Evolutionary conservation across 1,284 basidiomycete species (phyloP).

Genomic region (Ustilago sp.): DNA sequence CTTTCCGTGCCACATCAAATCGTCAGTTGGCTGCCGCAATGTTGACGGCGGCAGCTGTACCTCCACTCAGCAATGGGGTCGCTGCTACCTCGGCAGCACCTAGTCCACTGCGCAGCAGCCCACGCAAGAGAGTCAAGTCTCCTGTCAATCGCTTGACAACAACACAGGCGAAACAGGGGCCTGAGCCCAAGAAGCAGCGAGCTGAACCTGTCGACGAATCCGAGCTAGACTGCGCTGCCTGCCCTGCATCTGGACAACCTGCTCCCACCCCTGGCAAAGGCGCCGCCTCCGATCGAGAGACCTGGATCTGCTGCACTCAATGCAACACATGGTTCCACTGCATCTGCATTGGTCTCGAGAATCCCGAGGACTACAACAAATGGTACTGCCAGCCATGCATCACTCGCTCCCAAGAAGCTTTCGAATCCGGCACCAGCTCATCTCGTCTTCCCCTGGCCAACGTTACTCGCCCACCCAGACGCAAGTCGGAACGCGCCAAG

Average conservation of each 20-base stretch:
- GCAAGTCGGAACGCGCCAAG: conserved; percentile 48
- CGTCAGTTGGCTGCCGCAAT: conserved; percentile 16
- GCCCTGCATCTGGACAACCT: conserved; percentile 32
- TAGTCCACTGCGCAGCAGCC: conserved; percentile 28
- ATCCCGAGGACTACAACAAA: conserved; percentile 51
- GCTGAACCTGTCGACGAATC: conserved; percentile 42
- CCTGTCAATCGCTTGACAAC: not conserved
- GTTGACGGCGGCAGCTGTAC: conserved; percentile 26
- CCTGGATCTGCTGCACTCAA: conserved; percentile 60
- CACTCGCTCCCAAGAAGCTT: conserved; percentile 15
- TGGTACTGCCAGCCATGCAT: conserved; percentile 61
- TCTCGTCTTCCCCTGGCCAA: conserved; percentile 31
- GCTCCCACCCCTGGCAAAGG: conserved; percentile 40
- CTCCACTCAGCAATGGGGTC: not conserved
- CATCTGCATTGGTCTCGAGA: conserved; percentile 50
- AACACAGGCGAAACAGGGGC: conserved; percentile 2
- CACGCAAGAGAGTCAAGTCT: conserved; percentile 34
- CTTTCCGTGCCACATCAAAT: not conserved
- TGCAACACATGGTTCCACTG: conserved; percentile 62
- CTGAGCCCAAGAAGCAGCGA: conserved; percentile 24
- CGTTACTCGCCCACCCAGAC: conserved; percentile 36
- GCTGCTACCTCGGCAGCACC: conserved; percentile 10
- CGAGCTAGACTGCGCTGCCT: conserved; percentile 51
- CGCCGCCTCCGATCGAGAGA: conserved; percentile 45
- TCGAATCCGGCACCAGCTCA: conserved; percentile 27